Evolutionary conservation across 768 basidiomycete species (phyloP).

Genomic region (Hericium erinaceus): DNA sequence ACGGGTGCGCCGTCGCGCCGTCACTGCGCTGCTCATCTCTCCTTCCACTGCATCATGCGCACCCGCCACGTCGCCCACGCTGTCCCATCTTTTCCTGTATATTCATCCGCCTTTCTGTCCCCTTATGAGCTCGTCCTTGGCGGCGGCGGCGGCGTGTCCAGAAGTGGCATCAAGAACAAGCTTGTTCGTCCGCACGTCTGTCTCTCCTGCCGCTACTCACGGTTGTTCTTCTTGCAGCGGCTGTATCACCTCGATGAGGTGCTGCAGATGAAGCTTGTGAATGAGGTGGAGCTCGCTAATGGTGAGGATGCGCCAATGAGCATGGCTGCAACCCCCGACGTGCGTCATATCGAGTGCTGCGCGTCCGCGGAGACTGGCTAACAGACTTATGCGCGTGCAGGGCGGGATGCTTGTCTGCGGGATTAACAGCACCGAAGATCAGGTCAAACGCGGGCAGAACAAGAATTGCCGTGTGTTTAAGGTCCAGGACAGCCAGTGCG

Average conservation of each 20-base stretch:
- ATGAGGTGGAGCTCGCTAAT: conserved; percentile 66
- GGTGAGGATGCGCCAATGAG: conserved; percentile 98
- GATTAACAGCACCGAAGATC: conserved; percentile 68
- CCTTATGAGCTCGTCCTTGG: conserved; percentile 71
- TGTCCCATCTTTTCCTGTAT: conserved; percentile 82
- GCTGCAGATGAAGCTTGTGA: conserved; percentile 42
- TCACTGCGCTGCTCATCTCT: background rate
- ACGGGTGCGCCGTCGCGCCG: background rate
- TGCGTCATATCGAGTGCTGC: conserved; percentile 21
- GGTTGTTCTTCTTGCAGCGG: conserved; percentile 35
- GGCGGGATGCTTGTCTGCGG: conserved; percentile 60
- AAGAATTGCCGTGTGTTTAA: conserved; percentile 76
- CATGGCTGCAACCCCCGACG: conserved; percentile 61
- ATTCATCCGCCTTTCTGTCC: conserved; percentile 73
- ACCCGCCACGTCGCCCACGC: conserved; percentile 69
- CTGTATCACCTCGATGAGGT: conserved; percentile 53
- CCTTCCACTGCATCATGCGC: conserved; percentile 44
- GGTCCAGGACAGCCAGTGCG: conserved; percentile 47
- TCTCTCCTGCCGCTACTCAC: background rate
- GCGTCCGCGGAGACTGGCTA: background rate
- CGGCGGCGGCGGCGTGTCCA: conserved; percentile 82
- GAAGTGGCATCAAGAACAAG: conserved; percentile 90
- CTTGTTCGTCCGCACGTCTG: conserved; percentile 43
- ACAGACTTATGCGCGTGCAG: conserved; percentile 25
- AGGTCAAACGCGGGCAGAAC: conserved; percentile 58